phyloP scores from a whole-genome alignment of 225 moss, liverwort and hornwort species.

The Sphagnum tenellum region DNA sequence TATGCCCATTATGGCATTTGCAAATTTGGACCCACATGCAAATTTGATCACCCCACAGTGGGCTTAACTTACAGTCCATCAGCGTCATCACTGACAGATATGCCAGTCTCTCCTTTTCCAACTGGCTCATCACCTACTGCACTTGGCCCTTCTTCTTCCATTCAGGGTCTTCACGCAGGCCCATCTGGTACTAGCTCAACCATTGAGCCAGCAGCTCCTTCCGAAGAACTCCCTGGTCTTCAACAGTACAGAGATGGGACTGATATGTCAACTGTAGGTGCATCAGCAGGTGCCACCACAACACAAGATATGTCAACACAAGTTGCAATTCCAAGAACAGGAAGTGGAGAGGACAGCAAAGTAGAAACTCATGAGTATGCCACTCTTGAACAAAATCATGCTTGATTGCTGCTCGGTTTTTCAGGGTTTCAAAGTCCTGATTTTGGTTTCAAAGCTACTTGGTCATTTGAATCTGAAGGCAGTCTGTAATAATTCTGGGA shows the following conservation, averaged over 20 bases:
- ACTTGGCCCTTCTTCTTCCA: conserved; percentile 61
- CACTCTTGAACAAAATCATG: conserved; percentile 19
- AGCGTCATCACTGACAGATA: conserved; percentile 81
- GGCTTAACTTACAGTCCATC: conserved; percentile 87
- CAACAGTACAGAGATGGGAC: conserved; percentile 45
- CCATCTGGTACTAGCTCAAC: conserved; percentile 17
- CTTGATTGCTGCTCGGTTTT: conserved; percentile 33
- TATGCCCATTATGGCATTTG: conserved; percentile 96
- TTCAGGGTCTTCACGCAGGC: conserved; percentile 55
- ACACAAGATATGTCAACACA: conserved; percentile 37
- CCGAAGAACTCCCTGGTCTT: conserved; percentile 56
- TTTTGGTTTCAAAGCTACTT: conserved; percentile 28
- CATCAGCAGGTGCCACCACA: conserved; percentile 25
- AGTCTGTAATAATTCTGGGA: conserved; percentile 64
- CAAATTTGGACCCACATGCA: conserved; percentile 99
- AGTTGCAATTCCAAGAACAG: conserved; percentile 38
- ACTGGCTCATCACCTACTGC: conserved; percentile 53
- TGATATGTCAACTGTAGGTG: conserved; percentile 43
- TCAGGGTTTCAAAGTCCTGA: conserved; percentile 36
- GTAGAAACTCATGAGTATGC: conserved; percentile 54
- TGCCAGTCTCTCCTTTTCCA: conserved; percentile 94
- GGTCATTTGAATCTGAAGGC: conserved; percentile 52
- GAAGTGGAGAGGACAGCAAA: conserved; percentile 37
- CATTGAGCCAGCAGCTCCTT: conserved; percentile 43
- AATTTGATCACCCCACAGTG: conserved; percentile 91